These are phyloP conservation scores for Alisma plantagoaquatica DNA, from an alignment of 106 monocot species.

Conservation along the genomic window DNA sequence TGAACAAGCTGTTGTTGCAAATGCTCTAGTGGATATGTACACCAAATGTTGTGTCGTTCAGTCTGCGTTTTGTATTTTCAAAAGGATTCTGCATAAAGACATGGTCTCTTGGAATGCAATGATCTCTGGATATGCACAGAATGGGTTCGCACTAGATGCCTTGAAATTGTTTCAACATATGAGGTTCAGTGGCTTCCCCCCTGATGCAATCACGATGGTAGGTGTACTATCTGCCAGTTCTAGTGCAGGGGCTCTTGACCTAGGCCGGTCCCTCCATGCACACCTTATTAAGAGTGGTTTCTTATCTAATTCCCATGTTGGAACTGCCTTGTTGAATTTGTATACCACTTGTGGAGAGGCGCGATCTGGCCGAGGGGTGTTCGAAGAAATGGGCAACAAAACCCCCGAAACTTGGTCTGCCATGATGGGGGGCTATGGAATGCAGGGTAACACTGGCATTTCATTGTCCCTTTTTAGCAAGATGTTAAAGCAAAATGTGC, in stretches of 20 bases:
- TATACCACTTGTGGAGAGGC: constrained; percentile 52
- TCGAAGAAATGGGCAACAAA: constrained; percentile 30
- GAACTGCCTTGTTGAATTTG: constrained; percentile 44
- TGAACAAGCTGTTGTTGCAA: constrained; percentile 19
- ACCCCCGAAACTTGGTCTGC: constrained; percentile 52
- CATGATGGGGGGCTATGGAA: constrained; percentile 49
- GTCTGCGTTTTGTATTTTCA: constrained; percentile 34
- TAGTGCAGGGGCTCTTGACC: constrained; percentile 16
- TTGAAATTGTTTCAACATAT: constrained; percentile 34
- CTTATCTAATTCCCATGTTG: constrained; percentile 31
- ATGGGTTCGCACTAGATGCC: constrained; percentile 33
- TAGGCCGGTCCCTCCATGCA: constrained; percentile 30
- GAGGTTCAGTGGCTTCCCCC: constrained; percentile 17
- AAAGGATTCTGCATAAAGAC: constrained; percentile 25
- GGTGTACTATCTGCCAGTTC: constrained; percentile 42
- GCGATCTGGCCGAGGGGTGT: constrained; percentile 20
- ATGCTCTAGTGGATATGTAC: constrained; percentile 55
- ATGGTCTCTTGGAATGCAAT: too few relatives aligned
- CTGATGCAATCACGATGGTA: constrained; percentile 51
- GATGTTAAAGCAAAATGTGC: constrained; percentile 32
- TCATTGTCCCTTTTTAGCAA: constrained; percentile 37
- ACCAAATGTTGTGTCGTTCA: constrained; percentile 25
- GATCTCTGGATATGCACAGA: too few relatives aligned
- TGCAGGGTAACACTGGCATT: constrained; percentile 40
- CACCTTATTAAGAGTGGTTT: constrained; percentile 28